Percentiles rank a stretch among this genome's conserved stretches.
These are phyloP conservation scores for Colletotrichum tropicicola DNA, from an alignment of 2,329 filamentous ascomycete genomes.

Conservation along the genomic window DNA sequence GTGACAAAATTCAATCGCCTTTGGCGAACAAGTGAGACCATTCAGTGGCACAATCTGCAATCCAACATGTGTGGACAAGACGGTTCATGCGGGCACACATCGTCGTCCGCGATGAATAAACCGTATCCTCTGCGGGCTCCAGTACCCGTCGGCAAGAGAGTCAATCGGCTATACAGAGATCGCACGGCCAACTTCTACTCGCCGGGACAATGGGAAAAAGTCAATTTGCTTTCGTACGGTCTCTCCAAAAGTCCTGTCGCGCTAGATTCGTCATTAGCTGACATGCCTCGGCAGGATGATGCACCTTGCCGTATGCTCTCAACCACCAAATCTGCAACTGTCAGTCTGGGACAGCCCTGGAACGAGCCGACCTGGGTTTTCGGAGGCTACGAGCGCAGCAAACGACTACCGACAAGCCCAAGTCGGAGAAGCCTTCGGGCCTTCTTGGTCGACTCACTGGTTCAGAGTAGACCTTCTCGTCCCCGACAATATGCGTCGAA, in stretches of 20 bases:
- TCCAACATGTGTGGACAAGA: conserved; percentile 15
- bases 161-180: conserved; percentile 30
- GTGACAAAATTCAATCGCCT: too few species aligned
- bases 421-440: conserved; percentile 69
- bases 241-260: neutral
- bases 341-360: conserved; percentile 32
- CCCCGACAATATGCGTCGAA: conserved; percentile 61
- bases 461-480: conserved; percentile 69
- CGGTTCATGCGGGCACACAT: neutral
- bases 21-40: too few species aligned
- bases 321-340: conserved; percentile 25
- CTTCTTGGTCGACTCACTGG: conserved; percentile 79
- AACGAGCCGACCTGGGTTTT: conserved; percentile 28
- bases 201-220: conserved; percentile 34
- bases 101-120: conserved; percentile 22
- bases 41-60: too few species aligned
- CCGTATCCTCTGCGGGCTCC: conserved; percentile 22
- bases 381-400: conserved; percentile 23
- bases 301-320: conserved; percentile 27
- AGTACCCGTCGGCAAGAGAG: conserved; percentile 19
- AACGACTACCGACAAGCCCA: conserved; percentile 41
- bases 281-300: conserved; percentile 17
- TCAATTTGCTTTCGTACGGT: conserved; percentile 32
- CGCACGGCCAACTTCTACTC: conserved; percentile 33
- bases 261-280: accelerated